Percentiles rank a stretch among this genome's conserved stretches.
Evolutionary conservation across 1,284 basidiomycete genomes (phyloP).

Genomic region (Mycena citricolor): DNA sequence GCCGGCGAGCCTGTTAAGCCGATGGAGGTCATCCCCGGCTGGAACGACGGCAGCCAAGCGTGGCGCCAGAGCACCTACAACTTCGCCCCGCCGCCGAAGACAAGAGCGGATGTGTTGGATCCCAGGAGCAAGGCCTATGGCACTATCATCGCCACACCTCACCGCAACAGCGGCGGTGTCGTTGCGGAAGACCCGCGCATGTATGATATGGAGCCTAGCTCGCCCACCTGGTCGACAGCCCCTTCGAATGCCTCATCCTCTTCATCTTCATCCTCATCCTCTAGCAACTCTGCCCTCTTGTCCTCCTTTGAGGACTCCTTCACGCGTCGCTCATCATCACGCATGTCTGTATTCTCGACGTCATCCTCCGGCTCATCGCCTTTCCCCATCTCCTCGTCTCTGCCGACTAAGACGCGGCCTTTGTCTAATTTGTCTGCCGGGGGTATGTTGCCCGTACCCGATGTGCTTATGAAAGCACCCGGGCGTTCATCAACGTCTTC

Average conservation of each 20-base stretch:
- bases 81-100: constrained; percentile 30
- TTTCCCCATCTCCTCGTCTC: constrained; percentile 16
- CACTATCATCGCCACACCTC: constrained; percentile 49
- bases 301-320: constrained; percentile 31
- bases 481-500: constrained; percentile 41
- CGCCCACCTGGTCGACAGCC: constrained; percentile 31
- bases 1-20: constrained; percentile 16
- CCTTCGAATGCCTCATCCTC: constrained; percentile 28
- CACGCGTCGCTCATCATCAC: constrained; percentile 28
- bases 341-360: constrained; percentile 24
- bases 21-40: constrained; percentile 50
- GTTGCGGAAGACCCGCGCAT: no score
- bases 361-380: constrained; percentile 28
- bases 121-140: constrained; percentile 35
- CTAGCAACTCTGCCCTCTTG: constrained; percentile 17
- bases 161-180: constrained; percentile 43
- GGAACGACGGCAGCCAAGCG: constrained; percentile 64
- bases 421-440: constrained; percentile 56
- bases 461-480: constrained; percentile 56
- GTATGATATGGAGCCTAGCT: no score
- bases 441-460: constrained; percentile 65
- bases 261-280: constrained; percentile 12
- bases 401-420: constrained; percentile 44
- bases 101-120: constrained; percentile 27
- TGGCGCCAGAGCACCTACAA: constrained; percentile 64